Evolutionary conservation across 371 early-diverging fungal species (phyloP).

Genomic region (Apophysomyces ossiformis): DNA sequence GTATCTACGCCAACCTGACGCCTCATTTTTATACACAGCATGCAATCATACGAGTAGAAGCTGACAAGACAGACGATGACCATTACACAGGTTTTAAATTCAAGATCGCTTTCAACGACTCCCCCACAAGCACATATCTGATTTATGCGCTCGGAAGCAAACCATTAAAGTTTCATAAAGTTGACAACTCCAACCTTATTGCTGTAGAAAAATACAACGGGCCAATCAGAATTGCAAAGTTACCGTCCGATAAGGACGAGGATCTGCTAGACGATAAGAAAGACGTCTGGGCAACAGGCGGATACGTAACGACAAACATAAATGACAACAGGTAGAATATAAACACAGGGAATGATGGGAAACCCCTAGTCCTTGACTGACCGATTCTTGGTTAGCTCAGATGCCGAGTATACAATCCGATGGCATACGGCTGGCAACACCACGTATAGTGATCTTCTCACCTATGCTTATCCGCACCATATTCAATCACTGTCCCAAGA

Average conservation of each 20-base stretch:
- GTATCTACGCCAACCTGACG: slow-evolving; percentile 45
- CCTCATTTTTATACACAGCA: slow-evolving; percentile 57
- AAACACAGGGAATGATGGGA: not conserved
- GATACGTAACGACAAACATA: slow-evolving; percentile 10
- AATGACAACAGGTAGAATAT: not conserved
- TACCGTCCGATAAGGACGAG: slow-evolving; percentile 43
- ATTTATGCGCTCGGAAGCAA: slow-evolving; percentile 48
- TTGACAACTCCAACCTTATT: slow-evolving; percentile 27
- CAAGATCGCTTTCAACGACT: slow-evolving; percentile 45
- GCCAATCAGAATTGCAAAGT: slow-evolving; percentile 52
- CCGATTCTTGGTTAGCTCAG: slow-evolving; percentile 14
- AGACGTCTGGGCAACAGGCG: slow-evolving; percentile 58
- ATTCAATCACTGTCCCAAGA: slow-evolving; percentile 34
- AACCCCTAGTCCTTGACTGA: slow-evolving; percentile 1
- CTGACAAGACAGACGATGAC: slow-evolving; percentile 18
- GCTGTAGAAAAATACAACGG: slow-evolving; percentile 45
- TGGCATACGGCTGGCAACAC: slow-evolving; percentile 47
- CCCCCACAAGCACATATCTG: slow-evolving; percentile 36
- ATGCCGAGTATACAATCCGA: slow-evolving; percentile 47
- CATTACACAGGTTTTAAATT: slow-evolving; percentile 37
- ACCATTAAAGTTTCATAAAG: slow-evolving; percentile 28
- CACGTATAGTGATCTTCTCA: slow-evolving; percentile 28
- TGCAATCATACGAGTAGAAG: slow-evolving; percentile 37
- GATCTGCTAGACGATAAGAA: slow-evolving; percentile 40
- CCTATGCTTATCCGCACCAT: slow-evolving; percentile 67